These are phyloP conservation scores for Malus sylvestris DNA, from an alignment of 306 rosid species.

Conservation along the genomic window DNA sequence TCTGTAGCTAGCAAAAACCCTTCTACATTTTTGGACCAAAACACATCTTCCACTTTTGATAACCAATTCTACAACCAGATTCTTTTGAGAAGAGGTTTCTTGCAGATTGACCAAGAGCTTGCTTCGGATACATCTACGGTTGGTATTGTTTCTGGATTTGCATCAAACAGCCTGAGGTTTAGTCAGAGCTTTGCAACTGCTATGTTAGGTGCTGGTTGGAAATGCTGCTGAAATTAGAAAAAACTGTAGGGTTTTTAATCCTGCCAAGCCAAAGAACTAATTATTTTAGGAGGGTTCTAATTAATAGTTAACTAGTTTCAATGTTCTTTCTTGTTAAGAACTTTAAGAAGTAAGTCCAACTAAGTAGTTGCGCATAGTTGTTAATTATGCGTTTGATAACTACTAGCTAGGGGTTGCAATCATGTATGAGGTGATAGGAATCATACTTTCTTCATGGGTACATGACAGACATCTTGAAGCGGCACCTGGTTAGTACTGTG, in stretches of 20 bases:
- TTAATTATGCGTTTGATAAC: background rate
- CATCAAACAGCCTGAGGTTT: conserved; percentile 11
- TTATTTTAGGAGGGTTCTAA: background rate
- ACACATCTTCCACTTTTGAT: conserved; percentile 33
- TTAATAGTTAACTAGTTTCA: background rate
- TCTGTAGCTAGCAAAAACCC: conserved; percentile 9
- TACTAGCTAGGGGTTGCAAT: background rate
- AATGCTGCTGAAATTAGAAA: conserved; percentile 37
- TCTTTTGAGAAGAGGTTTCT: conserved; percentile 25
- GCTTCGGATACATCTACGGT: conserved; percentile 21
- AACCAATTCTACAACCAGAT: conserved; percentile 32
- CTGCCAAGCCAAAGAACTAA: background rate
- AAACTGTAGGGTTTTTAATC: conserved; percentile 44
- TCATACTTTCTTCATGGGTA: no score
- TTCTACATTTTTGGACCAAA: conserved; percentile 40
- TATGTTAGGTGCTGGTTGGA: conserved; percentile 33
- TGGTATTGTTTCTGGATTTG: conserved; percentile 24
- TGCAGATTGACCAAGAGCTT: conserved; percentile 44
- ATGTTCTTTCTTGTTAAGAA: background rate
- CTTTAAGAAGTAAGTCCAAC: background rate
- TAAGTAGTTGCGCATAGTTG: background rate
- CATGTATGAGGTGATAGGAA: background rate
- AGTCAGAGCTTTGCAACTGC: conserved; percentile 30
- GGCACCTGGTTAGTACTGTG: no score
- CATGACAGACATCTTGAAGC: no score